phyloP scores from a whole-genome alignment of 768 basidiomycete species.

The Albatrellus ellisii region DNA sequence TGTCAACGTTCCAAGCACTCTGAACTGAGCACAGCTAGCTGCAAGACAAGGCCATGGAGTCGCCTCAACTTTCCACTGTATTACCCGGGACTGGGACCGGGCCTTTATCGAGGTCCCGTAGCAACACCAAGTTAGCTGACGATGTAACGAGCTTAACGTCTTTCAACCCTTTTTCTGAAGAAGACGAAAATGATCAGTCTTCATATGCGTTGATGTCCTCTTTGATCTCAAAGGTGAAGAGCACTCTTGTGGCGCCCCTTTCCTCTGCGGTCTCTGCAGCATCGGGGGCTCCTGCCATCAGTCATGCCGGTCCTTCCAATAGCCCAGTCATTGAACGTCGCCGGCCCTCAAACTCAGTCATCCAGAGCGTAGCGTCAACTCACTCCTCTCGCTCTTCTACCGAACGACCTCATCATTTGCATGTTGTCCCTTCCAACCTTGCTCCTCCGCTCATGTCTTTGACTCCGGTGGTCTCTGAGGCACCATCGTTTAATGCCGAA shows the following conservation, averaged over 20 bases:
- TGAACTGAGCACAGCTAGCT: too few relatives aligned
- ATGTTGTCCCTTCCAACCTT: slow-evolving; percentile 35
- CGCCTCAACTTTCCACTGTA: neutral
- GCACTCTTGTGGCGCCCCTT: slow-evolving; percentile 56
- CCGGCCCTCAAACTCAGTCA: slow-evolving; percentile 38
- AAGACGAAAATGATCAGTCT: slow-evolving; percentile 82
- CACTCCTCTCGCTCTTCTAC: slow-evolving; percentile 33
- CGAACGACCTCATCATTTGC: slow-evolving; percentile 49
- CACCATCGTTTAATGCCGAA: slow-evolving; percentile 55
- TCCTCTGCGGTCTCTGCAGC: slow-evolving; percentile 33
- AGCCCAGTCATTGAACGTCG: slow-evolving; percentile 32
- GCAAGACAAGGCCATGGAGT: too few relatives aligned
- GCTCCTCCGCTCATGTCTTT: slow-evolving; percentile 80
- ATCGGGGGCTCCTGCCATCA: slow-evolving; percentile 16
- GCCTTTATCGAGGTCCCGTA: slow-evolving; percentile 45
- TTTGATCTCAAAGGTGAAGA: slow-evolving; percentile 72
- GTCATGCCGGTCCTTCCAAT: slow-evolving; percentile 19
- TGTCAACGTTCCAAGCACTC: too few relatives aligned
- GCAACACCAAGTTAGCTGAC: slow-evolving; percentile 39
- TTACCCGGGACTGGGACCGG: slow-evolving; percentile 24
- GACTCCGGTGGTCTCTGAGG: slow-evolving; percentile 75
- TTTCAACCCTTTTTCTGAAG: slow-evolving; percentile 87
- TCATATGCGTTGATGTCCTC: slow-evolving; percentile 78
- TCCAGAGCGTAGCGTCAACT: slow-evolving; percentile 32
- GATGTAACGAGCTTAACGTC: slow-evolving; percentile 70